Percentiles rank a stretch among this genome's conserved stretches.
phyloP scores from a whole-genome alignment of 1,284 basidiomycete genomes.

The Chondrostereum purpureum region DNA sequence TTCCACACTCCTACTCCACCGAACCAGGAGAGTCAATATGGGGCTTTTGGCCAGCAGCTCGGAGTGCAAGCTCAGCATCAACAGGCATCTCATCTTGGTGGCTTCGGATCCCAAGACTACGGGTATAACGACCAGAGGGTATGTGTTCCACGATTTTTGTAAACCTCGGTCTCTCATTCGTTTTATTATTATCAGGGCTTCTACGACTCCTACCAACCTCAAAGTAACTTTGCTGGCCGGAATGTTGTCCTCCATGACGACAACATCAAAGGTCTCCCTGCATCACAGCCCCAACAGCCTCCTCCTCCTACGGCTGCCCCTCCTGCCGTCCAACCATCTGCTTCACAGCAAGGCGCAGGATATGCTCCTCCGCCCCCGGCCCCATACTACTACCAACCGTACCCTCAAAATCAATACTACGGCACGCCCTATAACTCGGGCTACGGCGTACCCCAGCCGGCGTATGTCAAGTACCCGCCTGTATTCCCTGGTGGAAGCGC shows the following conservation, averaged over 20 bases:
- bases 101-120: conserved; percentile 57
- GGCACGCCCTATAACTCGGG: conserved; percentile 64
- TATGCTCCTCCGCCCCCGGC: conserved; percentile 51
- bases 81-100: conserved; percentile 51
- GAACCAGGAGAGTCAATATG: conserved; percentile 58
- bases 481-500: conserved; percentile 62
- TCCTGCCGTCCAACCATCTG: neutral
- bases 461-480: conserved; percentile 68
- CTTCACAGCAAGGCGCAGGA: conserved; percentile 23
- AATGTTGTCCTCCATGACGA: conserved; percentile 58
- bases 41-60: conserved; percentile 51
- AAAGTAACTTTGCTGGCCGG: conserved; percentile 52
- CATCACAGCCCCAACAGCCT: conserved; percentile 38
- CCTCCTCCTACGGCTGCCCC: neutral
- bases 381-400: conserved; percentile 63
- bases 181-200: conserved; percentile 54
- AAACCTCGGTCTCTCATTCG: conserved; percentile 15
- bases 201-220: conserved; percentile 71
- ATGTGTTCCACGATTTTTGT: conserved; percentile 19
- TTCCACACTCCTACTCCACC: conserved; percentile 73
- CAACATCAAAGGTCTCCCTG: conserved; percentile 61
- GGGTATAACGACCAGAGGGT: conserved; percentile 63
- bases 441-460: conserved; percentile 55
- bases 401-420: conserved; percentile 70
- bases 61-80: conserved; percentile 32